A percentile compares a stretch with the other conserved stretches of the same genome.
Conservation (phyloP, 768 basidiomycete species). For the Boletus tylopilopsis region DNA sequence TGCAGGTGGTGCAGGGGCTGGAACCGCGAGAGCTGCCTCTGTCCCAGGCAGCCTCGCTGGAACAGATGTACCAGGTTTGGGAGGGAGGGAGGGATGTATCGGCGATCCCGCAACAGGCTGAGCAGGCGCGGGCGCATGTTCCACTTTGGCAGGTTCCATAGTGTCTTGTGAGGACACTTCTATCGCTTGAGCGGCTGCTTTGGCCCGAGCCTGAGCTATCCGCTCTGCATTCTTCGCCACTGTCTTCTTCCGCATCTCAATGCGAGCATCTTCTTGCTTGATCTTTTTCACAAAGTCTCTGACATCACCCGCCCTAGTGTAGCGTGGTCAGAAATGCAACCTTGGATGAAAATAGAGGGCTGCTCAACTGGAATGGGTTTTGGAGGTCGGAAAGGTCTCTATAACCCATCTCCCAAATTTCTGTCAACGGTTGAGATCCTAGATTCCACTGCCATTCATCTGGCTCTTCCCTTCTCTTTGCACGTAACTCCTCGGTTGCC, state of each 20-base stretch:
- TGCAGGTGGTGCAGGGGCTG: constrained; percentile 8
- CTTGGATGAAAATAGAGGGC: not conserved
- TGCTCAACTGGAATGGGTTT: constrained; percentile 61
- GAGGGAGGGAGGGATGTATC: constrained; percentile 68
- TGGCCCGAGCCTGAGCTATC: constrained; percentile 39
- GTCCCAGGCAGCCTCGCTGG: constrained; percentile 30
- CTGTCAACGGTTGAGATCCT: constrained; percentile 69
- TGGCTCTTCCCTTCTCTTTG: constrained; percentile 53
- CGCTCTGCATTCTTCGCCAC: constrained; percentile 37
- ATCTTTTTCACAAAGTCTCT: constrained; percentile 72
- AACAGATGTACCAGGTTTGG: constrained; percentile 54
- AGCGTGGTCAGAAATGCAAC: constrained; percentile 1
- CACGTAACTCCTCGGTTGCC: constrained; percentile 50
- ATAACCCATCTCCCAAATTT: constrained; percentile 84
- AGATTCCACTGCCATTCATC: constrained; percentile 61
- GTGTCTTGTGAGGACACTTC: constrained; percentile 24
- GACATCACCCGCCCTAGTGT: constrained; percentile 61
- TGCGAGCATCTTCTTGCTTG: constrained; percentile 61
- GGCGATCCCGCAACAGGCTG: constrained; percentile 34
- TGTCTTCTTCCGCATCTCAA: constrained; percentile 46
- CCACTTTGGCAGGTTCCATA: constrained; percentile 21
- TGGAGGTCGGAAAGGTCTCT: constrained; percentile 58
- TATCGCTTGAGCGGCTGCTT: constrained; percentile 32
- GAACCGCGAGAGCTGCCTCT: constrained; percentile 19
- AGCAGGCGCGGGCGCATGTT: constrained; percentile 6